Evolutionary conservation across 1,284 basidiomycete species (phyloP).

Genomic region (Cryptococcus sp.): DNA sequence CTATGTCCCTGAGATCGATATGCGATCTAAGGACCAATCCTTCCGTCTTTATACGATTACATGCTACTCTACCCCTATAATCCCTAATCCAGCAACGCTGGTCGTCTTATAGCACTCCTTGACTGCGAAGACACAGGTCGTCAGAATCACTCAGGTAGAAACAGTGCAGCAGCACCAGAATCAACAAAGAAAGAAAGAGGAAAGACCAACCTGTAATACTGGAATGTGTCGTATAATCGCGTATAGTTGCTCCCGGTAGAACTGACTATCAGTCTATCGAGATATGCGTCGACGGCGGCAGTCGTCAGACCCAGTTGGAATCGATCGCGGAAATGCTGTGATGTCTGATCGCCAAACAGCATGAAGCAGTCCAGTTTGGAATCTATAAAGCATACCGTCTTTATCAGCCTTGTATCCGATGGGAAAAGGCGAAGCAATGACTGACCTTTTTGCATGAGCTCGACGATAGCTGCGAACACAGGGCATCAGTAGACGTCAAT

Average conservation of each 20-base stretch:
- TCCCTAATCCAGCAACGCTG: no score
- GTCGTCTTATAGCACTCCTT: no score
- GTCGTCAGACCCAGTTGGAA: slow-evolving; percentile 91
- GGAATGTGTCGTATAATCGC: slow-evolving; percentile 79
- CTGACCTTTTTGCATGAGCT: slow-evolving; percentile 90
- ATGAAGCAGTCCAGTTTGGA: slow-evolving; percentile 91
- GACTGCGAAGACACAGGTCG: no score
- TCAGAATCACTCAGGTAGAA: no score
- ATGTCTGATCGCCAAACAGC: slow-evolving; percentile 87
- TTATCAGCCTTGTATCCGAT: background rate
- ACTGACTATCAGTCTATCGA: slow-evolving; percentile 82
- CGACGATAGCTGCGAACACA: slow-evolving; percentile 72
- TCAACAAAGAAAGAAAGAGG: no score
- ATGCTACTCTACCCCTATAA: no score
- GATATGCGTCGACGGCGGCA: slow-evolving; percentile 80
- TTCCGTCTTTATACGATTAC: no score
- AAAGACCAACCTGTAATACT: slow-evolving; percentile 48
- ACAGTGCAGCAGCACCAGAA: no score
- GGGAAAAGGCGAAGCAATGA: background rate
- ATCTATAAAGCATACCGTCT: slow-evolving; percentile 58
- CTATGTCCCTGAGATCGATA: no score
- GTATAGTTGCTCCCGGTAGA: slow-evolving; percentile 92
- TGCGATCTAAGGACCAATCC: no score
- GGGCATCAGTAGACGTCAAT: slow-evolving; percentile 5
- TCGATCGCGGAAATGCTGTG: slow-evolving; percentile 81